These are phyloP conservation scores for Nitzschia sp. DNA, from an alignment of 108 stramenopile genomes.

Conservation along the genomic window DNA sequence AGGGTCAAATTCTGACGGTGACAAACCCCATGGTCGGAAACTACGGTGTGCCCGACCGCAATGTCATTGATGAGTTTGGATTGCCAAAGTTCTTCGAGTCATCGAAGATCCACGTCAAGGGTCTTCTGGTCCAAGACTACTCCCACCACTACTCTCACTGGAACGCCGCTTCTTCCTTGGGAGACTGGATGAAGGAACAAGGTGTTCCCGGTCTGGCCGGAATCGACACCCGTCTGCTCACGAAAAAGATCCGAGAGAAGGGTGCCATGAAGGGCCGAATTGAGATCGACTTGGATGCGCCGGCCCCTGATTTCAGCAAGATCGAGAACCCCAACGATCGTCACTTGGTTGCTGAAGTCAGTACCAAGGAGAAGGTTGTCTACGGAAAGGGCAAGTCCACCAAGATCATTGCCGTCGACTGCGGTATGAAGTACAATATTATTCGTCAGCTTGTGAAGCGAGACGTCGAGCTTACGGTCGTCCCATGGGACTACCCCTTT, in stretches of 20 bases:
- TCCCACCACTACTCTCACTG: slow-evolving; percentile 94
- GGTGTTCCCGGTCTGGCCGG: slow-evolving; percentile 92
- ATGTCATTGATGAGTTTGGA: slow-evolving; percentile 80
- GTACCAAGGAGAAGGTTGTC: slow-evolving; percentile 74
- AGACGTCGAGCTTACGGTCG: slow-evolving; percentile 93
- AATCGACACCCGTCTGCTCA: slow-evolving; percentile 94
- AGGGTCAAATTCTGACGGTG: slow-evolving; percentile 93
- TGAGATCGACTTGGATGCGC: slow-evolving; percentile 75
- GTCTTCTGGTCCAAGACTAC: slow-evolving; percentile 93
- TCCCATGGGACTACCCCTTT: slow-evolving; percentile 94
- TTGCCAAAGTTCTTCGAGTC: slow-evolving; percentile 94
- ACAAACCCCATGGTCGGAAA: slow-evolving; percentile 98
- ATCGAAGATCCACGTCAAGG: slow-evolving; percentile 91
- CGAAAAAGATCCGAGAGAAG: slow-evolving; percentile 96
- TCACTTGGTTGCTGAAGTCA: slow-evolving; percentile 94
- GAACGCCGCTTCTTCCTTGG: slow-evolving; percentile 92
- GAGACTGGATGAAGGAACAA: slow-evolving; percentile 96
- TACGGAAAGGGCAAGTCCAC: slow-evolving; percentile 91
- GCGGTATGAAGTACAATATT: slow-evolving; percentile 99
- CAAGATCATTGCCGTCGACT: slow-evolving; percentile 95
- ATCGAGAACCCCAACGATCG: slow-evolving; percentile 88
- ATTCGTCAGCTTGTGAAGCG: slow-evolving; percentile 92
- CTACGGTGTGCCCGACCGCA: slow-evolving; percentile 96
- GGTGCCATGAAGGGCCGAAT: slow-evolving; percentile 93
- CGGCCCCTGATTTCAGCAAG: slow-evolving; percentile 47